Evolutionary conservation across 2,329 filamentous ascomycete genomes (phyloP).

Genomic region (Akanthomyces uredinophilus): DNA sequence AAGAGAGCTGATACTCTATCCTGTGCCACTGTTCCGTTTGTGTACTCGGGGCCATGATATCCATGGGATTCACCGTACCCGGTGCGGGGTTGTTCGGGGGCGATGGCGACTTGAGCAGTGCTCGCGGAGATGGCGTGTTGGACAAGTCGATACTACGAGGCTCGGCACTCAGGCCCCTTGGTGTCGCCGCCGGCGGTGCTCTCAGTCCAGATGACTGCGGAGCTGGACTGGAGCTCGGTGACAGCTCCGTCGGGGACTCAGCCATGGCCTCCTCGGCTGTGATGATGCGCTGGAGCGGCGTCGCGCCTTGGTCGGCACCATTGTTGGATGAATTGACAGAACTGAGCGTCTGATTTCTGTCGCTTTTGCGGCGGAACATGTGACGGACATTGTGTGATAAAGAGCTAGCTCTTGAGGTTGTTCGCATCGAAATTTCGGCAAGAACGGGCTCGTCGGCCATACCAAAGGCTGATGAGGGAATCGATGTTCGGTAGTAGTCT

Average conservation of each 20-base stretch:
- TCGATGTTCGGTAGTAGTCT: constrained; percentile 37
- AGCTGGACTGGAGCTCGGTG: constrained; percentile 15
- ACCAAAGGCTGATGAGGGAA: constrained; percentile 38
- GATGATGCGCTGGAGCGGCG: constrained; percentile 15
- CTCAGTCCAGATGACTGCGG: not conserved
- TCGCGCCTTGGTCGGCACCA: constrained; percentile 7
- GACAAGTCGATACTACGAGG: constrained; percentile 19
- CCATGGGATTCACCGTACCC: constrained; percentile 49
- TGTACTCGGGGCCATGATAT: constrained; percentile 44
- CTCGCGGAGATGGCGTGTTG: constrained; percentile 3
- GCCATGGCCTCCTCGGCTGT: constrained; percentile 18
- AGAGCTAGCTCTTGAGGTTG: constrained; percentile 30
- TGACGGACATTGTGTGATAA: constrained; percentile 32
- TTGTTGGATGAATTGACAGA: constrained; percentile 18
- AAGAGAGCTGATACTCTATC: constrained; percentile 32
- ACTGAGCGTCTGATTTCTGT: constrained; percentile 26
- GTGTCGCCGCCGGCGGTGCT: not conserved
- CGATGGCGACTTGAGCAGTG: constrained; percentile 21
- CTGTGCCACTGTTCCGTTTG: constrained; percentile 33
- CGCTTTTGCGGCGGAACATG: constrained; percentile 32
- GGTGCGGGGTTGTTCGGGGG: constrained; percentile 33
- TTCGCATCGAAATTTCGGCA: constrained; percentile 20
- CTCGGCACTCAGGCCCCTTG: constrained; percentile 8
- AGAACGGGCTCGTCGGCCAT: constrained; percentile 28
- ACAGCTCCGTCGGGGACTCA: constrained; percentile 29